Percentiles rank a stretch among this genome's conserved stretches.
phyloP scores from a whole-genome alignment of 441 rosid species.

The Eruca vesicaria region DNA sequence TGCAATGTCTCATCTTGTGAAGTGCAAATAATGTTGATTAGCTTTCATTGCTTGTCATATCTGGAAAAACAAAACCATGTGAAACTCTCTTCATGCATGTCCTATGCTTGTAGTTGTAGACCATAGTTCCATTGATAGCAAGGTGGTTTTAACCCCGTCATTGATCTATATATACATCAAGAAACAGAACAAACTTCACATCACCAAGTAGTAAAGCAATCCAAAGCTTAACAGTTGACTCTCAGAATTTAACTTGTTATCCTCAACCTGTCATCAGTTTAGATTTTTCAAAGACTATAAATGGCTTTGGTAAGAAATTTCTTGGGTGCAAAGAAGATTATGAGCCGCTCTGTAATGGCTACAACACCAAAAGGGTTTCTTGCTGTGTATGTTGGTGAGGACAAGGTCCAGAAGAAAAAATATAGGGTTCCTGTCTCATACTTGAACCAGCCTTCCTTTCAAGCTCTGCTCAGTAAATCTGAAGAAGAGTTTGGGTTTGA shows the following conservation, averaged over 20 bases:
- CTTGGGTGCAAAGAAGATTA: not conserved
- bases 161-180: conserved; percentile 8
- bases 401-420: conserved; percentile 17
- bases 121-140: not conserved
- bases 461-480: conserved; percentile 14
- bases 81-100: conserved; percentile 14
- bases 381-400: conserved; percentile 12
- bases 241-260: not conserved
- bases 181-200: conserved; percentile 9
- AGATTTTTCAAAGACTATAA: not conserved
- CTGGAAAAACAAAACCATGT: conserved; percentile 18
- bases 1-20: conserved; percentile 12
- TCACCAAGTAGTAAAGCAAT: conserved; percentile 14
- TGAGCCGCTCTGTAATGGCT: not conserved
- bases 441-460: conserved; percentile 26
- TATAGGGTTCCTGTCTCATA: conserved; percentile 26
- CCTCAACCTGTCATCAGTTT: not conserved
- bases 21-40: not conserved
- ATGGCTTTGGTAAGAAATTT: conserved; percentile 17
- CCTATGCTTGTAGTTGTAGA: not conserved
- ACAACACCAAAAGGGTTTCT: conserved; percentile 25
- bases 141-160: not conserved
- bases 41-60: not conserved
- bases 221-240: not conserved
- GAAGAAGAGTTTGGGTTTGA: conserved; percentile 11